phyloP scores from a whole-genome alignment of 768 basidiomycete genomes.

The Suillus cothurnatus region DNA sequence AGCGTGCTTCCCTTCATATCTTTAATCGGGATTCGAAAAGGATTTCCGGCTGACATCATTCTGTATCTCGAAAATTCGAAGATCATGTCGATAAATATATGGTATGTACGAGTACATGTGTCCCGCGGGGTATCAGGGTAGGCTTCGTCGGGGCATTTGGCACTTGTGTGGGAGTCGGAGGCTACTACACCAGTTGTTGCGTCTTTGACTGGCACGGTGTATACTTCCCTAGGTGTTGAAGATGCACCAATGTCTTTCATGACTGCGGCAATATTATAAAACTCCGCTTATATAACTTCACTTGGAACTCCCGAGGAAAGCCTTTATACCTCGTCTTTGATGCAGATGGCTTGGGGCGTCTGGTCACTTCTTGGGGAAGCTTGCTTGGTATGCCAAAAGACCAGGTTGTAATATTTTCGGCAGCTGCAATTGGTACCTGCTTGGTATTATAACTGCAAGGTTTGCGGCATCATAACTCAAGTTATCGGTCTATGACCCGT shows the following conservation, averaged over 20 bases:
- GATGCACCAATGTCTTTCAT: slow-evolving; percentile 6
- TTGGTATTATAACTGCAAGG: background rate
- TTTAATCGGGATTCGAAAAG: background rate
- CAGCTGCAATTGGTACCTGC: background rate
- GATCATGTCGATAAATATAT: background rate
- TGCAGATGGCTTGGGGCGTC: background rate
- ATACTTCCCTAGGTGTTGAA: background rate
- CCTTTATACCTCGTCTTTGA: slow-evolving; percentile 24
- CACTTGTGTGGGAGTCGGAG: slow-evolving; percentile 46
- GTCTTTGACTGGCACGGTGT: slow-evolving; percentile 49
- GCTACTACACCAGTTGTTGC: slow-evolving; percentile 36
- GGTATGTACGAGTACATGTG: background rate
- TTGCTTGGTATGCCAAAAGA: slow-evolving; percentile 1
- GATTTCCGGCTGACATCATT: background rate
- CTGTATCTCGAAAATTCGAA: background rate
- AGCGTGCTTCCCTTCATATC: background rate
- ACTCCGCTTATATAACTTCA: slow-evolving; percentile 52
- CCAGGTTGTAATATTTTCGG: background rate
- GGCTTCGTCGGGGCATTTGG: slow-evolving; percentile 45
- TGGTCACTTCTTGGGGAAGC: background rate
- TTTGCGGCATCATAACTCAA: background rate
- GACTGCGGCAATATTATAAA: slow-evolving; percentile 20
- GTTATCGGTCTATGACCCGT: background rate
- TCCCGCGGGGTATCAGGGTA: slow-evolving; percentile 12
- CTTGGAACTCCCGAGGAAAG: slow-evolving; percentile 30